A percentile compares a stretch with the other conserved stretches of the same genome.
Evolutionary conservation across 2,329 filamentous ascomycete genomes (phyloP).

Genomic region (Xylaria hypoxylon): DNA sequence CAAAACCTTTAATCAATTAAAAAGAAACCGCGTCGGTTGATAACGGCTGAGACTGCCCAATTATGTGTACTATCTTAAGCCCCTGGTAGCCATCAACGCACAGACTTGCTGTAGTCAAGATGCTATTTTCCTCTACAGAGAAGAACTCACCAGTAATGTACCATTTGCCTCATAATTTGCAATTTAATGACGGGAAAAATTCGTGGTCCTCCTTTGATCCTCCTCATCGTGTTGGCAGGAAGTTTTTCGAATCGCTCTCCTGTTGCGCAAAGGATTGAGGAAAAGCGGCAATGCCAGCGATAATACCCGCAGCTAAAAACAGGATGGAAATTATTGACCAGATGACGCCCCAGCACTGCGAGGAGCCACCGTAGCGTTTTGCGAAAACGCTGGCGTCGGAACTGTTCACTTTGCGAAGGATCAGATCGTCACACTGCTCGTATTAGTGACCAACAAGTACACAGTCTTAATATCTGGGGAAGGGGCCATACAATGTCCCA

Average conservation of each 20-base stretch:
- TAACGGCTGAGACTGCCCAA: background rate
- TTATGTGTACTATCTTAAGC: background rate
- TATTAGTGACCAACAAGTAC: constrained; percentile 4
- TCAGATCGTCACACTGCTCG: constrained; percentile 77
- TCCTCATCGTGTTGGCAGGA: constrained; percentile 58
- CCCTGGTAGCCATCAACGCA: background rate
- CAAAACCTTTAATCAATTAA: too few relatives aligned
- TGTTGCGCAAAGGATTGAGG: constrained; percentile 76
- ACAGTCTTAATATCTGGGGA: background rate
- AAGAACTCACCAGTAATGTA: background rate
- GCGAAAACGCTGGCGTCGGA: constrained; percentile 85
- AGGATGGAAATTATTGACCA: constrained; percentile 79
- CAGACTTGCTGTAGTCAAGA: background rate
- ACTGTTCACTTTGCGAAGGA: constrained; percentile 81
- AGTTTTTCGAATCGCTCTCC: constrained; percentile 74
- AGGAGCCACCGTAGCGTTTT: constrained; percentile 80
- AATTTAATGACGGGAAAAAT: background rate
- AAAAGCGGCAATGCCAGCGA: constrained; percentile 82
- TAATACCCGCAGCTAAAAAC: constrained; percentile 78
- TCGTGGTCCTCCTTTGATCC: background rate
- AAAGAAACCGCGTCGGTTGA: too few relatives aligned
- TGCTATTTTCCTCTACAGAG: background rate
- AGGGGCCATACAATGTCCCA: constrained; percentile 77
- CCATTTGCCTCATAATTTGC: background rate
- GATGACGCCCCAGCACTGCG: constrained; percentile 83